A percentile compares a stretch with the other conserved stretches of the same genome.
Conservation (phyloP, 257 asterid genomes). For the Parsonsia alboflavescens region DNA sequence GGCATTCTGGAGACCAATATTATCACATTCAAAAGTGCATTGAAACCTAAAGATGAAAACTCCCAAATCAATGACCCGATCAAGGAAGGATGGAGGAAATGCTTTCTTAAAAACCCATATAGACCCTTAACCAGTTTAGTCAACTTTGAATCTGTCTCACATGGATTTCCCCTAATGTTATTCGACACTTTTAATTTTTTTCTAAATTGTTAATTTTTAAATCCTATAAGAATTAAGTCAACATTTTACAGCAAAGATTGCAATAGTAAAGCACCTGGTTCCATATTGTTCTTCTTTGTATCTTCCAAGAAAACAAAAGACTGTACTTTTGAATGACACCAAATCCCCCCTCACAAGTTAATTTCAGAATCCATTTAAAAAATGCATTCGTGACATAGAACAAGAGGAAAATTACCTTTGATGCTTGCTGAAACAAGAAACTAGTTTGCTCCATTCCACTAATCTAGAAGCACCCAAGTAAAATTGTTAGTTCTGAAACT, state of each 20-base stretch:
- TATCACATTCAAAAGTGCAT: background rate
- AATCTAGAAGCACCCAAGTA: conserved; percentile 41
- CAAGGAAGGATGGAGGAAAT: background rate
- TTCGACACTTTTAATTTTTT: background rate
- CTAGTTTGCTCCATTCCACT: conserved; percentile 98
- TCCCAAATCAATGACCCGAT: background rate
- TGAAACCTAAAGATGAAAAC: background rate
- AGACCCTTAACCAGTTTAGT: background rate
- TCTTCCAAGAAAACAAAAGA: background rate
- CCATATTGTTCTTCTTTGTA: background rate
- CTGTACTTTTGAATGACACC: background rate
- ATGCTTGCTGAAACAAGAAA: conserved; percentile 87
- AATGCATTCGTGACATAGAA: background rate
- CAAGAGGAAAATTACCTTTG: conserved; percentile 51
- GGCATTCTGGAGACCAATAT: background rate
- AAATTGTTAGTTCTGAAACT: conserved; percentile 14
- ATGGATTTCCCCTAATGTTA: background rate
- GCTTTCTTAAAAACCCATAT: background rate
- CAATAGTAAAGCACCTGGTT: background rate
- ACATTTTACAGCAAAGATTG: background rate
- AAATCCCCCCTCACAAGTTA: background rate
- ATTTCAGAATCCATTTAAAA: background rate
- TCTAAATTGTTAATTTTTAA: background rate
- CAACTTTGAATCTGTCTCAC: background rate
- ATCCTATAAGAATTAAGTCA: background rate